Evolutionary conservation across 768 basidiomycete genomes (phyloP), one percentile per base, ranked within the genome.

Genomic region (Lentinula guzmanii): DNA sequence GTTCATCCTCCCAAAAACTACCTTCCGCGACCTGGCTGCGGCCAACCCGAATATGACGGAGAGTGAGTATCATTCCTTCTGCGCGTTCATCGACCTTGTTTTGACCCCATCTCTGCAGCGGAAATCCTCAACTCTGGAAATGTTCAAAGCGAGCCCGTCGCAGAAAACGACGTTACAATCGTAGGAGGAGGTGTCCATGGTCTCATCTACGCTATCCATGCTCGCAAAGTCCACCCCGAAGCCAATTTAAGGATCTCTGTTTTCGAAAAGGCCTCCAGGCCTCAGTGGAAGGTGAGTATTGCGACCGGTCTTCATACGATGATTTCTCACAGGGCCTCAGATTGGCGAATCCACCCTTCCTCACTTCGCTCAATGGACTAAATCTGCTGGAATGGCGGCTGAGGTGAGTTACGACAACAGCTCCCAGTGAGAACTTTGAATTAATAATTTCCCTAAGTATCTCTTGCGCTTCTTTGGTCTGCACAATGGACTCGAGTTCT

Each of bases 331-430:
- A 15, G 33, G 0, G 9, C 16, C 31, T 52, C 13, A 64, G 58
- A 65, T 65, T 31, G 64, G 64, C 4, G 64, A 65, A 53, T 65
- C 64, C 15, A 65, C 64, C 5, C 61, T 65, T 24, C 58, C 64
- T 42, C 61, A 60, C 39, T 65, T 62, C 52, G 61, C 61, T 4
- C 61, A 60, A 43, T 62, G 61, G 61, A 62, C 61, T 11, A 62
- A 62, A 43, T 61, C 61, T 13, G 58, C 61, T 13, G 63, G 63
- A n/a, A 62, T 64, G 61, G 43, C 39, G 28, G 37, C 55, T 15
- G 39, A 56, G 21, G 41, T 56, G 28, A 54, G 37, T 54, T 42
- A 6, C 28, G 8, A 18, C 7, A 8, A 18, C 33, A 28, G 33
- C 33, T 13, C 24, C 24, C 4, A 52, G 13, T 33, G 3, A 24